phyloP scores from a whole-genome alignment of 2,329 filamentous ascomycete species.

The Scleromitrula shiraiana region DNA sequence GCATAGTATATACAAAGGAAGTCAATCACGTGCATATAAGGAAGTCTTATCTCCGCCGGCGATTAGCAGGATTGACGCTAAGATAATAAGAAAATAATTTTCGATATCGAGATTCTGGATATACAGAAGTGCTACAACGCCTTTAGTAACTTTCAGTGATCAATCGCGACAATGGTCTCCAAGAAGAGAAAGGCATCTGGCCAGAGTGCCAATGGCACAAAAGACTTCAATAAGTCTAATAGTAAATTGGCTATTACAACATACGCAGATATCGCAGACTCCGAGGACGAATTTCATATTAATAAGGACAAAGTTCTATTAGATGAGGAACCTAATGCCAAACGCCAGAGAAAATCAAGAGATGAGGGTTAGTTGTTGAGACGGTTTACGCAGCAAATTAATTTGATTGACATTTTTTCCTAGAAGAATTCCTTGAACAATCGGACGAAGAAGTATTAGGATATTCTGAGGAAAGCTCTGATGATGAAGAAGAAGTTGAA shows the following conservation, averaged over 20 bases:
- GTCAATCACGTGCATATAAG: not conserved
- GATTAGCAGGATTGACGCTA: constrained; percentile 6
- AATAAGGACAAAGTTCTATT: constrained; percentile 80
- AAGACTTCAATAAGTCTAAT: constrained; percentile 22
- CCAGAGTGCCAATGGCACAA: not conserved
- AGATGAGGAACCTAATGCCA: constrained; percentile 71
- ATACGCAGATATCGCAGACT: constrained; percentile 83
- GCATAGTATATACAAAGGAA: not conserved
- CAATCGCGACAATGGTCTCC: constrained; percentile 2
- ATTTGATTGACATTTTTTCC: constrained; percentile 10
- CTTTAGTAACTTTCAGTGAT: not conserved
- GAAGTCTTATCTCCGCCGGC: not conserved
- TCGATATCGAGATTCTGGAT: constrained; percentile 2
- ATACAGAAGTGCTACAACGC: not conserved
- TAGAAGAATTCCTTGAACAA: constrained; percentile 46
- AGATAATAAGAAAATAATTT: constrained; percentile 12
- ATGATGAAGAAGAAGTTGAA: constrained; percentile 28
- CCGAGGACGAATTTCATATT: constrained; percentile 87
- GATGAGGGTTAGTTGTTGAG: constrained; percentile 52
- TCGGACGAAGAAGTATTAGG: constrained; percentile 56
- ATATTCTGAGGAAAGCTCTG: constrained; percentile 38
- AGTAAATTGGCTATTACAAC: constrained; percentile 33
- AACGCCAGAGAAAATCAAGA: constrained; percentile 62
- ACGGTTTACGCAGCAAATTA: not conserved
- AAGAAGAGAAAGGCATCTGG: constrained; percentile 11